phyloP scores from a whole-genome alignment of 2,329 filamentous ascomycete genomes.

The Nothopassalora personata region DNA sequence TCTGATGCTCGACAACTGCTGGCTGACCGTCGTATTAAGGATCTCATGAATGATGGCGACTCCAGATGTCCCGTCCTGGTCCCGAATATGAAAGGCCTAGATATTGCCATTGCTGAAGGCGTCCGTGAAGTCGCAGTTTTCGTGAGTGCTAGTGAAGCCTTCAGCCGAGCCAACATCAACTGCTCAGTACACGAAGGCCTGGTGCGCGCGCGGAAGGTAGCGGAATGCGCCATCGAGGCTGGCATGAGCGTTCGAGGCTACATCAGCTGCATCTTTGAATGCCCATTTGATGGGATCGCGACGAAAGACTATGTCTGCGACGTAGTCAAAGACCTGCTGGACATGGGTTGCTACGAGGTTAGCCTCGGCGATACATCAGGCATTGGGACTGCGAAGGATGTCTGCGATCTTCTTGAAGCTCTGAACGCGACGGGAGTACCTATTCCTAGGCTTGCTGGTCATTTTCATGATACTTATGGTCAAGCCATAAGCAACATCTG shows the following conservation, averaged over 20 bases:
- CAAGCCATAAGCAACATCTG: conserved; percentile 25
- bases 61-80: conserved; percentile 33
- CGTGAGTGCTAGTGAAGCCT: conserved; percentile 38
- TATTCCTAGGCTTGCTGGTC: conserved; percentile 19
- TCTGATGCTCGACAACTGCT: conserved; percentile 19
- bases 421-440: conserved; percentile 26
- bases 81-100: conserved; percentile 41
- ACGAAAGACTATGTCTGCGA: conserved; percentile 11
- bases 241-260: conserved; percentile 35
- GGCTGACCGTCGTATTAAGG: neutral
- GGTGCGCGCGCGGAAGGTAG: conserved; percentile 31
- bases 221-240: conserved; percentile 21
- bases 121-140: conserved; percentile 40
- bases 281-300: conserved; percentile 33
- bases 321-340: conserved; percentile 12
- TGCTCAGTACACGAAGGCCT: conserved; percentile 37
- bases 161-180: conserved; percentile 40
- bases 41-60: neutral
- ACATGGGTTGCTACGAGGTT: conserved; percentile 27
- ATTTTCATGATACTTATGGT: conserved; percentile 30
- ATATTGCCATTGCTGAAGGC: conserved; percentile 51
- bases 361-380: conserved; percentile 26
- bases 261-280: conserved; percentile 40
- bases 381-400: conserved; percentile 21
- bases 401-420: conserved; percentile 27